phyloP scores from a whole-genome alignment of 129 eudicot genomes.

The Solidago caesia region DNA sequence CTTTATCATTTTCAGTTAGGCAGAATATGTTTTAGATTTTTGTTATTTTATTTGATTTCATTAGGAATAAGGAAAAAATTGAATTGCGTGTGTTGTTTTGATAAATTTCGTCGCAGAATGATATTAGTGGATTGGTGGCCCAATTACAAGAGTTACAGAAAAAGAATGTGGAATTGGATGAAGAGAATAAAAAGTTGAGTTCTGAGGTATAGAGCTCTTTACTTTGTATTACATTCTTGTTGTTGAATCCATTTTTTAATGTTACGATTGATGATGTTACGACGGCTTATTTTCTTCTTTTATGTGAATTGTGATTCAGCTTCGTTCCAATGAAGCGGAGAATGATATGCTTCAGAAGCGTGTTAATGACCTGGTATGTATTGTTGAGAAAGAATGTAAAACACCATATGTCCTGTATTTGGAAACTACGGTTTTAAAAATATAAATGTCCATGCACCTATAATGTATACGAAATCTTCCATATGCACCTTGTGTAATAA shows the following conservation, averaged over 20 bases:
- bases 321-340: constrained; percentile 61
- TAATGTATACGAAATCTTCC: neutral
- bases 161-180: constrained; percentile 65
- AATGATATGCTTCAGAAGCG: constrained; percentile 57
- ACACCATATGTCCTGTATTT: no score
- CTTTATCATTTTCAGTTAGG: neutral
- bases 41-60: neutral
- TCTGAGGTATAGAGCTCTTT: constrained; percentile 44
- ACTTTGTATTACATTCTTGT: neutral
- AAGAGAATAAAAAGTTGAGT: constrained; percentile 55
- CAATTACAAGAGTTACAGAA: constrained; percentile 75
- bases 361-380: constrained; percentile 70
- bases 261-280: constrained; percentile 8
- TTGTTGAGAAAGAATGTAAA: neutral
- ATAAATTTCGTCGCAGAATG: constrained; percentile 58
- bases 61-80: neutral
- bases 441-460: neutral
- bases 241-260: neutral
- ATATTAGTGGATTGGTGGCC: constrained; percentile 75
- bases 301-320: constrained; percentile 47
- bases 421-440: neutral
- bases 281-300: neutral
- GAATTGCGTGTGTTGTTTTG: neutral
- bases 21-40: neutral
- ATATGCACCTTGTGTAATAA: neutral